Evolutionary conservation across 1,284 basidiomycete species (phyloP), one percentile per base, ranked within the genome.

Genomic region (Naganishia sp.): DNA sequence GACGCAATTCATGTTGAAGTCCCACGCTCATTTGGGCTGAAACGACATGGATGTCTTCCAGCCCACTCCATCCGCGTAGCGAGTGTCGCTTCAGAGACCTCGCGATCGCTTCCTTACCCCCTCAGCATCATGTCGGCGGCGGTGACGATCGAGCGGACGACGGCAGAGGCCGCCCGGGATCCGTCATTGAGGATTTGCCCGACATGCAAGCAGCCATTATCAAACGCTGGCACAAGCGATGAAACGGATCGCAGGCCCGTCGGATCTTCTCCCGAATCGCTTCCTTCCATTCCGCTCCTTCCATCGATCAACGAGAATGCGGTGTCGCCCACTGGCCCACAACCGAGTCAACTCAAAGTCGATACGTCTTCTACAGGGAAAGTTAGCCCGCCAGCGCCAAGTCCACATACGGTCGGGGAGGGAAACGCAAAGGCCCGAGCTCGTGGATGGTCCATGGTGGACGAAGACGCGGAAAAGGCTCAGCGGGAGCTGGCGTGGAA

Each of bases 391-490:
- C 48, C 33, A 21, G 9, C 9, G 46, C 46, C 31, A 5, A 60
- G 57, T 49, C 57, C 57, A 33, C 59, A 61, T 61, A 61, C 59
- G 1, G 59, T 61, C 0, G 59, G 59, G 18, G 59, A 61, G 48
- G 59, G 49, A 25, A 61, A 61, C 16, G 59, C 59, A 15, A 61
- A 61, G 49, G 59, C 59, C 2, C 59, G 59, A 11, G 59, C 59
- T 7, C 23, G 59, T 3, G 59, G 59, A 9, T 61, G 59, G 59
- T 61, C 59, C 11, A 61, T 61, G 59, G 59, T 52, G 0, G n/a
- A 52, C 28, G 59, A 61, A 43, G 59, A 61, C 25, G 59, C 59
- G 59, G 59, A 50, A 43, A 61, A 61, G 59, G 59, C 59, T 28
- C 45, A 52, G 25, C 48, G 59, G 7, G 59, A 61, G 23, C 0